phyloP scores from a whole-genome alignment of 805 yeast genomes.

The Schwanniomyces occidentalis region DNA sequence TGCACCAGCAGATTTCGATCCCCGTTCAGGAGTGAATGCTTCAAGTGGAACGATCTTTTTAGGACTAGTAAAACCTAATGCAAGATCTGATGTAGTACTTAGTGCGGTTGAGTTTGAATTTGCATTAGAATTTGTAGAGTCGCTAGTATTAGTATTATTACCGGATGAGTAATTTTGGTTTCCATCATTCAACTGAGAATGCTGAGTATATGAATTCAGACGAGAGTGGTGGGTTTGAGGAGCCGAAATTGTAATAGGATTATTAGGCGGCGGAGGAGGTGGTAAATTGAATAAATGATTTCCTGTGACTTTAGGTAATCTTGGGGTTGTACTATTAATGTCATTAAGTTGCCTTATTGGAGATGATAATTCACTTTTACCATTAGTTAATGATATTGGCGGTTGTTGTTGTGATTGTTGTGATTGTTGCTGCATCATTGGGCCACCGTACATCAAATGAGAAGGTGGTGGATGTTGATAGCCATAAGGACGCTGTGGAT shows the following conservation, averaged over 20 bases:
- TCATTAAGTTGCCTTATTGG: slow-evolving; percentile 27
- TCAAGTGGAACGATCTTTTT: slow-evolving; percentile 43
- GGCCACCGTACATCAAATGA: slow-evolving; percentile 24
- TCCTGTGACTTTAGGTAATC: slow-evolving; percentile 30
- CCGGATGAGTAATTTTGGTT: slow-evolving; percentile 7
- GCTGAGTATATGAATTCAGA: slow-evolving; percentile 26
- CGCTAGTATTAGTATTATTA: slow-evolving; percentile 13
- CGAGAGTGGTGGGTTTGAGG: slow-evolving; percentile 27
- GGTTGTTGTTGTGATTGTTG: slow-evolving; percentile 11
- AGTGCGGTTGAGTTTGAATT: slow-evolving; percentile 22
- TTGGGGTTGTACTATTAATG: slow-evolving; percentile 26
- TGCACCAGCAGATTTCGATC: slow-evolving; percentile 27
- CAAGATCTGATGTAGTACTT: slow-evolving; percentile 31
- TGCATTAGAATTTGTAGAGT: slow-evolving; percentile 10
- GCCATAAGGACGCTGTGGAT: slow-evolving; percentile 13
- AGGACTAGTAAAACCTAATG: slow-evolving; percentile 41
- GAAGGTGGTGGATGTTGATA: slow-evolving; percentile 17
- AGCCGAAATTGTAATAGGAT: slow-evolving; percentile 15
- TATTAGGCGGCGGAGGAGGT: slow-evolving; percentile 27
- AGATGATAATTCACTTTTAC: slow-evolving; percentile 41
- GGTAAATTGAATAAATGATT: slow-evolving; percentile 31
- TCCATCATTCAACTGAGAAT: slow-evolving; percentile 10
- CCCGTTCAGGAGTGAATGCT: slow-evolving; percentile 47
- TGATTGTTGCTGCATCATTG: slow-evolving; percentile 17
- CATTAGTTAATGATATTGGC: slow-evolving; percentile 22